Conservation (phyloP, 2,329 filamentous ascomycete genomes). For the Exserohilum rostratum region DNA sequence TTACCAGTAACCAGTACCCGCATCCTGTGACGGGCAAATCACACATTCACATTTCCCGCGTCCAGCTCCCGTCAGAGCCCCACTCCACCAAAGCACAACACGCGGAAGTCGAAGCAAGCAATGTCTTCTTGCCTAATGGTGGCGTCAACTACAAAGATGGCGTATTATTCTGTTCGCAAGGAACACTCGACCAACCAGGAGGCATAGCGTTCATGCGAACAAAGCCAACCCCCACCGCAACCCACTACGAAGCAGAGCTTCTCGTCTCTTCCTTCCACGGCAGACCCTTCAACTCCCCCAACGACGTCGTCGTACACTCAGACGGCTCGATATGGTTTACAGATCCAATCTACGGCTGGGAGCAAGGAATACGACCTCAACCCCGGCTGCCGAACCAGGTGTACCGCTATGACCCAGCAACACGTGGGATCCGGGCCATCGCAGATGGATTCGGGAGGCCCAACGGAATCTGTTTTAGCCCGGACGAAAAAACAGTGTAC, state of each 20-base stretch:
- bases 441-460: constrained; percentile 50
- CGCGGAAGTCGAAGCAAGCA: constrained; percentile 11
- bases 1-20: constrained; percentile 47
- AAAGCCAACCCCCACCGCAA: constrained; percentile 18
- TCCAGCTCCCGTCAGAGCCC: constrained; percentile 12
- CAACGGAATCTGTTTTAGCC: constrained; percentile 53
- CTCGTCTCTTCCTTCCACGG: constrained; percentile 53
- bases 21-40: constrained; percentile 18
- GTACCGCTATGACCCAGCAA: constrained; percentile 50
- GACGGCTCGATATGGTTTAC: constrained; percentile 56
- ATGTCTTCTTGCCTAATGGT: constrained; percentile 31
- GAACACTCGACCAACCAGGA: constrained; percentile 32
- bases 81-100: constrained; percentile 7
- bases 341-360: constrained; percentile 44
- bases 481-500: constrained; percentile 49
- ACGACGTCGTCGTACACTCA: constrained; percentile 49
- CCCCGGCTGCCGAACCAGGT: constrained; percentile 33
- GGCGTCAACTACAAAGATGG: constrained; percentile 39
- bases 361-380: constrained; percentile 29
- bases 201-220: constrained; percentile 41
- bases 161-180: constrained; percentile 45
- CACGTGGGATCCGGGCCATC: constrained; percentile 44
- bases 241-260: constrained; percentile 10
- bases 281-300: constrained; percentile 50
- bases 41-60: constrained; percentile 25